Evolutionary conservation across 2,329 filamentous ascomycete species (phyloP).

Genomic region (Incumbomyces lentus): DNA sequence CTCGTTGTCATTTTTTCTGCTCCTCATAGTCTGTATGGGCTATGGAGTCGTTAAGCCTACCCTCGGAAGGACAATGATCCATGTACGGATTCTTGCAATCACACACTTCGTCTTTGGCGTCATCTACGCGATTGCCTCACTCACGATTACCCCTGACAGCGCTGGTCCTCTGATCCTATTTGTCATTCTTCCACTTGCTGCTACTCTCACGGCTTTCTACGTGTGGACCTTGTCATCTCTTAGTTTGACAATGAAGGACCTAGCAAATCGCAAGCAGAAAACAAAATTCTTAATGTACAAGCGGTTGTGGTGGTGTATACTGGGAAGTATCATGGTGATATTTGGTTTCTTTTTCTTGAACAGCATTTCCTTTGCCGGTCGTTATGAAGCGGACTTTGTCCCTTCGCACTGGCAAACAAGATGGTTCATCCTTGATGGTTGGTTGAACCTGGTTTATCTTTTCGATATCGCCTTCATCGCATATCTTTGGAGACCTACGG

Average conservation of each 20-base stretch:
- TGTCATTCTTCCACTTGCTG: slow-evolving; percentile 84
- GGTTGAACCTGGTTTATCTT: slow-evolving; percentile 93
- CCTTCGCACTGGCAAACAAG: slow-evolving; percentile 94
- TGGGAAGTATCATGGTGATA: slow-evolving; percentile 84
- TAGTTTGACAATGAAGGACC: slow-evolving; percentile 87
- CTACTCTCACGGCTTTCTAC: slow-evolving; percentile 90
- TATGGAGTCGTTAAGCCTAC: slow-evolving; percentile 95
- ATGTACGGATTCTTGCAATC: slow-evolving; percentile 79
- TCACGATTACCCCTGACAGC: slow-evolving; percentile 79
- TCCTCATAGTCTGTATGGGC: slow-evolving; percentile 98
- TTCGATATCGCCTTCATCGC: slow-evolving; percentile 87
- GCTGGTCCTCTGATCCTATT: slow-evolving; percentile 84
- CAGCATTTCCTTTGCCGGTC: slow-evolving; percentile 85
- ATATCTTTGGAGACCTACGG: slow-evolving; percentile 92
- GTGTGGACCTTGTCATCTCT: slow-evolving; percentile 97
- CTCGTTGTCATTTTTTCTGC: slow-evolving; percentile 95
- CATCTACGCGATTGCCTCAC: slow-evolving; percentile 80
- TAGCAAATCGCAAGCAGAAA: slow-evolving; percentile 87
- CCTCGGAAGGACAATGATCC: slow-evolving; percentile 86
- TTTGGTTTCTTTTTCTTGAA: slow-evolving; percentile 99
- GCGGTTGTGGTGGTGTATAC: slow-evolving; percentile 96
- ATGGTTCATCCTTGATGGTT: slow-evolving; percentile 96
- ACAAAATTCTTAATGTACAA: slow-evolving; percentile 94
- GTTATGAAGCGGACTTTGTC: slow-evolving; percentile 75
- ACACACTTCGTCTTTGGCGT: slow-evolving; percentile 84